A percentile compares a stretch with the other conserved stretches of the same genome.
Conservation (phyloP, 306 rosid genomes). For the Casuarina equisetifolia region DNA sequence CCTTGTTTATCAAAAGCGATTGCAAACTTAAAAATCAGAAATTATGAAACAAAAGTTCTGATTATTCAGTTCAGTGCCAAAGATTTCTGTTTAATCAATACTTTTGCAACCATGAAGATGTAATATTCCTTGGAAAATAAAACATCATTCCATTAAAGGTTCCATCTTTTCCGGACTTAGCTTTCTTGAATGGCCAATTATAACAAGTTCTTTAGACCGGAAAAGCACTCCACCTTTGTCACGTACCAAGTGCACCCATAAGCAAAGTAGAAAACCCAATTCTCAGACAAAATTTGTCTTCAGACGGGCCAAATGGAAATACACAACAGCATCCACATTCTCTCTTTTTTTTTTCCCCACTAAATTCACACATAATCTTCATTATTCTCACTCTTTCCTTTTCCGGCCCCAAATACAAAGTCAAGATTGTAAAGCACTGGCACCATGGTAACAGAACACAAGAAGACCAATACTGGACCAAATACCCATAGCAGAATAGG, state of each 20-base stretch:
- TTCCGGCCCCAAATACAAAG: conserved; percentile 39
- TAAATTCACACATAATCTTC: conserved; percentile 30
- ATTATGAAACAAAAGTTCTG: too few relatives aligned
- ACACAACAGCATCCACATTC: background rate
- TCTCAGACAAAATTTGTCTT: background rate
- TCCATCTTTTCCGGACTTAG: background rate
- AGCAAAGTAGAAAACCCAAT: background rate
- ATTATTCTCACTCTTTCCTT: conserved; percentile 27
- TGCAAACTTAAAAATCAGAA: too few relatives aligned
- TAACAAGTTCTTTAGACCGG: background rate
- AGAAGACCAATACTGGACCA: conserved; percentile 84
- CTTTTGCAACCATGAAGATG: background rate
- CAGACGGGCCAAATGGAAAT: conserved; percentile 5
- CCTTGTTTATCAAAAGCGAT: too few relatives aligned
- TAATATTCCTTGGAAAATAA: background rate
- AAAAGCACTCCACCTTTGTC: background rate
- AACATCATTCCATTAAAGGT: background rate
- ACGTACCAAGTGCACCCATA: background rate
- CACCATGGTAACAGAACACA: conserved; percentile 66
- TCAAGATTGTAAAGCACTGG: conserved; percentile 88
- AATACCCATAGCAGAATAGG: conserved; percentile 89
- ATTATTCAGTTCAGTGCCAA: too few relatives aligned
- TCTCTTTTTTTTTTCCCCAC: background rate
- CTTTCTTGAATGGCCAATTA: background rate
- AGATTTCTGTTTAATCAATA: too few relatives aligned